These are phyloP conservation scores for Coriolopsis trogii DNA, from an alignment of 1,284 basidiomycete genomes.

Conservation along the genomic window DNA sequence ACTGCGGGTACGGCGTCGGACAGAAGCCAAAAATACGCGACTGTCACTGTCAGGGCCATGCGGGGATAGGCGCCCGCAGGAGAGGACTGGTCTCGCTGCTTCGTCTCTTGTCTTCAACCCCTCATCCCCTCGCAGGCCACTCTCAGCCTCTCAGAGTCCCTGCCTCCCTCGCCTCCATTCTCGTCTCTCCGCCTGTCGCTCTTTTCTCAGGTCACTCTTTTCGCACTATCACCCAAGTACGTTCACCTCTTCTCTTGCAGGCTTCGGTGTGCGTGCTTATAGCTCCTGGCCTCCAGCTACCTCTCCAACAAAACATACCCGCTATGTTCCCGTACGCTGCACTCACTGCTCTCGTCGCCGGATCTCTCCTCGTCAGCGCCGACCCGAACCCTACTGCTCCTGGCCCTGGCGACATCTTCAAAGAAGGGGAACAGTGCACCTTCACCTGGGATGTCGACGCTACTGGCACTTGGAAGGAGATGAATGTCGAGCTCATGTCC, in stretches of 20 bases:
- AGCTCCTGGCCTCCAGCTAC: neutral
- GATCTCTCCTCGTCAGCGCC: slow-evolving; percentile 41
- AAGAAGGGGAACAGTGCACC: slow-evolving; percentile 54
- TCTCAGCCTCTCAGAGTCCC: no score
- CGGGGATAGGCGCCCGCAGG: neutral
- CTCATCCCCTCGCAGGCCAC: no score
- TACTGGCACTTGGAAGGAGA: slow-evolving; percentile 63
- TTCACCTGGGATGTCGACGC: slow-evolving; percentile 60
- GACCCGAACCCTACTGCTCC: slow-evolving; percentile 50
- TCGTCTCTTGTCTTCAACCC: neutral
- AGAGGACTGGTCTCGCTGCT: slow-evolving; percentile 1
- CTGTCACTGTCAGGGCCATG: no score
- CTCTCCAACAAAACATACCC: slow-evolving; percentile 2
- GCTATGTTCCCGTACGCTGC: slow-evolving; percentile 46
- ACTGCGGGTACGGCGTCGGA: no score
- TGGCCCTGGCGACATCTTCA: slow-evolving; percentile 55
- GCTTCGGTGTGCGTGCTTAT: slow-evolving; percentile 4
- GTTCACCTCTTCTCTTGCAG: neutral
- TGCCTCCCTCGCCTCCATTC: slow-evolving; percentile 7
- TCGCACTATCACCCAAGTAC: neutral
- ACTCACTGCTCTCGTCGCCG: slow-evolving; percentile 45
- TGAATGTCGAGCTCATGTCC: slow-evolving; percentile 79
- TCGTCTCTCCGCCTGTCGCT: slow-evolving; percentile 6
- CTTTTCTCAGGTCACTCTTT: slow-evolving; percentile 15
- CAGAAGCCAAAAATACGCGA: no score